phyloP scores from a whole-genome alignment of 2,329 filamentous ascomycete genomes.

The Teratosphaeria viscida region DNA sequence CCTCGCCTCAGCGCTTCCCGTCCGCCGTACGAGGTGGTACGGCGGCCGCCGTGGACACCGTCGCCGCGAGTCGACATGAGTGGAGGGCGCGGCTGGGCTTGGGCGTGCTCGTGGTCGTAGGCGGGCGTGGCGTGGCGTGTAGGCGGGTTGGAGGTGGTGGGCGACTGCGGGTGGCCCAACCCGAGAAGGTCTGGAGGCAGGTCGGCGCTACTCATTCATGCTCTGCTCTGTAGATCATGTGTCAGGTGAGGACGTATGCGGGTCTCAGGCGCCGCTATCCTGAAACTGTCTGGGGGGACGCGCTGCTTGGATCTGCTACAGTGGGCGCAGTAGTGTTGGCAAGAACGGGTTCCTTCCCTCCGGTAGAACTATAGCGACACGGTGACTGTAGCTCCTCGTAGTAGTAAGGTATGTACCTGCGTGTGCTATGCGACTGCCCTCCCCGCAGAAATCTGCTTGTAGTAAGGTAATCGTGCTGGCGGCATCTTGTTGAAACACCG shows the following conservation, averaged over 20 bases:
- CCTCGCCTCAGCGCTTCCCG: slow-evolving; percentile 26
- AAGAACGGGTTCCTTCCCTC: not conserved
- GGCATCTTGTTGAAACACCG: not conserved
- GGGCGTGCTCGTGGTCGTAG: slow-evolving; percentile 10
- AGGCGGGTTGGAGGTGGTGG: not conserved
- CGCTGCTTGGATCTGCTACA: not conserved
- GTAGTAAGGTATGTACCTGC: too few species aligned
- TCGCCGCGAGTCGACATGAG: slow-evolving; percentile 11
- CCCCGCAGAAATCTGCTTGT: not conserved
- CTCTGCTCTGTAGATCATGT: not conserved
- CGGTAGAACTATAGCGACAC: not conserved
- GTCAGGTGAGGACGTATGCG: not conserved
- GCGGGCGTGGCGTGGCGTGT: slow-evolving; percentile 10
- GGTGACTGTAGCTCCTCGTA: not conserved
- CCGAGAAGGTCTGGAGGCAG: slow-evolving; percentile 5
- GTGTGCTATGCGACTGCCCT: not conserved
- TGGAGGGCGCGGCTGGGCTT: not conserved
- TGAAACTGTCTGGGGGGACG: not conserved
- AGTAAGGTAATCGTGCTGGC: not conserved
- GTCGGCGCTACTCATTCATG: slow-evolving; percentile 2
- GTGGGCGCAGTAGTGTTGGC: not conserved
- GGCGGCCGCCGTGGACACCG: slow-evolving; percentile 16
- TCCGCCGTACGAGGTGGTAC: slow-evolving; percentile 34
- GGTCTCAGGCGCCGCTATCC: not conserved
- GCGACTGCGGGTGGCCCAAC: slow-evolving; percentile 4